phyloP scores from a whole-genome alignment of 1,284 basidiomycete genomes.

The Ceratobasidium sp. region DNA sequence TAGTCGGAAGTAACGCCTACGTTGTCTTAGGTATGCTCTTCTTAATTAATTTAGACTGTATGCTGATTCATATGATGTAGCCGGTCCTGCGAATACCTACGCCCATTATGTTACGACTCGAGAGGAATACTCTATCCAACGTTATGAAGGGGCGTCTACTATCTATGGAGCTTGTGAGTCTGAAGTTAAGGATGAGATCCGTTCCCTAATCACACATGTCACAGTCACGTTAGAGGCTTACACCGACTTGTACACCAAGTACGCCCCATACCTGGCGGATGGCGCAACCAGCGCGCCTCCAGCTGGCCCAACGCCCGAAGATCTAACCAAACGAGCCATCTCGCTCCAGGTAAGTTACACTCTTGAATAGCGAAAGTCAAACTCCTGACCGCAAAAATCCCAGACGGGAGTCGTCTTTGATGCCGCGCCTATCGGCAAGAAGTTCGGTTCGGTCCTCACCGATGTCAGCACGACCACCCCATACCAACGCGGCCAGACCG shows the following conservation, averaged over 20 bases:
- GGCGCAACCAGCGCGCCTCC: constrained; percentile 64
- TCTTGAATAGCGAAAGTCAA: constrained; percentile 11
- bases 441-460: constrained; percentile 75
- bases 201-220: constrained; percentile 31
- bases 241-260: constrained; percentile 79
- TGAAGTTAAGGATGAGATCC: not conserved
- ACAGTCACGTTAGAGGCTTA: constrained; percentile 82
- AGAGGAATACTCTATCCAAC: constrained; percentile 82
- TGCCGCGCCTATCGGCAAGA: constrained; percentile 67
- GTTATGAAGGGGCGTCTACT: constrained; percentile 87
- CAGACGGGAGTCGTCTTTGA: constrained; percentile 77
- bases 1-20: constrained; percentile 76
- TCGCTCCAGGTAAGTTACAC: constrained; percentile 69
- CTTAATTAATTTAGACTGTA: not conserved
- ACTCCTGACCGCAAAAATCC: not conserved
- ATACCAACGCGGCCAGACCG: constrained; percentile 72
- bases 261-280: constrained; percentile 74
- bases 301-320: constrained; percentile 75
- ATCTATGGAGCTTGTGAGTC: constrained; percentile 80
- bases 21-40: constrained; percentile 69
- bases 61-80: not conserved
- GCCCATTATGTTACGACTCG: constrained; percentile 66
- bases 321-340: constrained; percentile 76
- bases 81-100: constrained; percentile 86
- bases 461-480: constrained; percentile 68